These are phyloP conservation scores for Neospermospora avenae DNA, from an alignment of 2,329 filamentous ascomycete genomes.

Conservation along the genomic window DNA sequence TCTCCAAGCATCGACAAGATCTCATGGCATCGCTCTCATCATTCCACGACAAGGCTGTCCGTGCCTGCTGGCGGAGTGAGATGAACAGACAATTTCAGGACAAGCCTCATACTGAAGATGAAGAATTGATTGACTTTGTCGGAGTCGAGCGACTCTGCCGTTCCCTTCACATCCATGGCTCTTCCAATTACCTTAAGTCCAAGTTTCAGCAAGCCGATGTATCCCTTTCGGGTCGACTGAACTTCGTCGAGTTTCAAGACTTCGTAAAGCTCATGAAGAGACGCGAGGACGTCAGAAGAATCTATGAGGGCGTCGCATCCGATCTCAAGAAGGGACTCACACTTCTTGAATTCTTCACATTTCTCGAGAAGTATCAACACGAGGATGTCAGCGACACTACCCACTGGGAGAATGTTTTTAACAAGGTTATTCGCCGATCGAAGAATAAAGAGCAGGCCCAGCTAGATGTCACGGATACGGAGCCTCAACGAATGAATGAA, in stretches of 20 bases:
- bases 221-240: constrained; percentile 62
- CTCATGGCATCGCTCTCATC: constrained; percentile 87
- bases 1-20: constrained; percentile 82
- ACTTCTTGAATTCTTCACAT: constrained; percentile 68
- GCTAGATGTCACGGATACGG: constrained; percentile 42
- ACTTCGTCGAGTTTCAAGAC: constrained; percentile 76
- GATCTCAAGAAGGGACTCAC: constrained; percentile 64
- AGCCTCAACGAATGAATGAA: constrained; percentile 66
- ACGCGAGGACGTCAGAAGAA: constrained; percentile 72
- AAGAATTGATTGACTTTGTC: constrained; percentile 71
- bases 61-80: constrained; percentile 80
- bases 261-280: constrained; percentile 83
- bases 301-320: constrained; percentile 63
- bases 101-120: constrained; percentile 48
- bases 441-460: constrained; percentile 45
- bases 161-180: constrained; percentile 88
- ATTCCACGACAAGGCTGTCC: constrained; percentile 78
- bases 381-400: constrained; percentile 65
- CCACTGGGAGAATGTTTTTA: constrained; percentile 71
- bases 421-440: constrained; percentile 62
- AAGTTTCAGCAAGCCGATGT: constrained; percentile 73
- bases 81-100: constrained; percentile 67
- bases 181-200: constrained; percentile 66
- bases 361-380: constrained; percentile 70
- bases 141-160: constrained; percentile 83